Percentiles rank a stretch among this genome's conserved stretches.
phyloP scores from a whole-genome alignment of 2,329 filamentous ascomycete genomes.

The Nemania abortiva region DNA sequence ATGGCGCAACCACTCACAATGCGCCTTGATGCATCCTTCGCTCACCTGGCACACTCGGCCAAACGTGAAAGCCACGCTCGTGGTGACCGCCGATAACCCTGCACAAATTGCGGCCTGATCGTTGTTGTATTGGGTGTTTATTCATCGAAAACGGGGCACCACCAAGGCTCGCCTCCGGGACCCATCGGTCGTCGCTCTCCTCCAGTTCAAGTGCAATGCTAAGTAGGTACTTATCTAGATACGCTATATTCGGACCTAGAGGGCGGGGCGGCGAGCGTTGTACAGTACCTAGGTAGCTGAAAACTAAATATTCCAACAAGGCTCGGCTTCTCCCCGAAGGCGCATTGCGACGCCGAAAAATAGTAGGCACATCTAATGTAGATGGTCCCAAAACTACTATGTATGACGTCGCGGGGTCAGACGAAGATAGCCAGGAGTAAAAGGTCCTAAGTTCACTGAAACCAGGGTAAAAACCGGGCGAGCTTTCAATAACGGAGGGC shows the following conservation, averaged over 20 bases:
- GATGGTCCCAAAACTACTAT: conserved; percentile 18
- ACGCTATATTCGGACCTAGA: neutral
- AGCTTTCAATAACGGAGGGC: conserved; percentile 27
- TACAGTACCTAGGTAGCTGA: neutral
- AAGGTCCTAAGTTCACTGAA: conserved; percentile 31
- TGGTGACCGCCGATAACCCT: conserved; percentile 10
- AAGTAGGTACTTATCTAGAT: neutral
- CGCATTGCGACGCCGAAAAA: conserved; percentile 6
- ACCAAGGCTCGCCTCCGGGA: neutral
- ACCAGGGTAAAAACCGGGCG: conserved; percentile 26
- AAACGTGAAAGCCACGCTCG: conserved; percentile 26
- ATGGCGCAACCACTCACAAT: conserved; percentile 38
- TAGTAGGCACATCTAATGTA: neutral
- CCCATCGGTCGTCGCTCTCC: too few species aligned
- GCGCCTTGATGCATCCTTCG: conserved; percentile 25
- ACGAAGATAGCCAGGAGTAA: conserved; percentile 30
- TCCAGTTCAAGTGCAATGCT: neutral
- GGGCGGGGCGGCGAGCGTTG: neutral
- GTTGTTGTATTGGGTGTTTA: conserved; percentile 10
- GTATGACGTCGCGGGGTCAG: conserved; percentile 42
- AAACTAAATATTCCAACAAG: neutral
- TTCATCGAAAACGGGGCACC: neutral
- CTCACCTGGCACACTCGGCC: conserved; percentile 27
- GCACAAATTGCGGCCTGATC: conserved; percentile 24
- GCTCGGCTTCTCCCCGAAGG: neutral